Conservation (phyloP, 257 asterid species). For the Mentha longifolia region DNA sequence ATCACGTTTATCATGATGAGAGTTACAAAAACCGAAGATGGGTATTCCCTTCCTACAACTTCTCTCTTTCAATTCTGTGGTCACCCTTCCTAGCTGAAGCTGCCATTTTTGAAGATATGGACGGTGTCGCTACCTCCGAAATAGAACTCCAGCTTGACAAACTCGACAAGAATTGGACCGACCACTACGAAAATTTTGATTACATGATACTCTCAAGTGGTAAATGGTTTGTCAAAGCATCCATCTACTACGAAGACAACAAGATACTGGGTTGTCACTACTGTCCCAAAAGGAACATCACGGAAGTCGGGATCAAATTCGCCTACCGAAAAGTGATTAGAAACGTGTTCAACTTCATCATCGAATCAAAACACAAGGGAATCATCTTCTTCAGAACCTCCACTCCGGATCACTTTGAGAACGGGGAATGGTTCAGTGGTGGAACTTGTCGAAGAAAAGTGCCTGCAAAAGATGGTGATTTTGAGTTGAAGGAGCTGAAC, state of each 20-base stretch:
- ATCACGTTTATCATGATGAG: conserved; percentile 71
- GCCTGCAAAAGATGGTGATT: conserved; percentile 66
- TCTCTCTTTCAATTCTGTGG: conserved; percentile 70
- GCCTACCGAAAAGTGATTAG: conserved; percentile 60
- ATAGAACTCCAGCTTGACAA: conserved; percentile 78
- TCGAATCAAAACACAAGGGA: conserved; percentile 58
- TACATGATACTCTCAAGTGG: conserved; percentile 71
- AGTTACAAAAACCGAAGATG: conserved; percentile 59
- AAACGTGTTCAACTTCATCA: conserved; percentile 50
- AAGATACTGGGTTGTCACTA: conserved; percentile 66
- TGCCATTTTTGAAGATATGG: conserved; percentile 54
- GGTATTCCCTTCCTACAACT: conserved; percentile 69
- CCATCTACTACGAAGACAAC: conserved; percentile 63
- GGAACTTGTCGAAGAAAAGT: conserved; percentile 60
- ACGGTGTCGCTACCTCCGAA: conserved; percentile 69
- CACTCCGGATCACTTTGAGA: conserved; percentile 73
- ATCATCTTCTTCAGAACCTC: conserved; percentile 56
- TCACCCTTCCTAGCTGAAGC: conserved; percentile 83
- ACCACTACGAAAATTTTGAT: conserved; percentile 50
- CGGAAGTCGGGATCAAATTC: conserved; percentile 57
- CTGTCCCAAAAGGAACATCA: conserved; percentile 68
- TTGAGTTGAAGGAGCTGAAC: conserved; percentile 45
- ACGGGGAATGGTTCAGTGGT: conserved; percentile 79
- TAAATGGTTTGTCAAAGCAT: conserved; percentile 65
- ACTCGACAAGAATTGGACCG: conserved; percentile 72